Conservation (phyloP, 495 filamentous ascomycete species). For the Aspergillus sclerotioniger region DNA sequence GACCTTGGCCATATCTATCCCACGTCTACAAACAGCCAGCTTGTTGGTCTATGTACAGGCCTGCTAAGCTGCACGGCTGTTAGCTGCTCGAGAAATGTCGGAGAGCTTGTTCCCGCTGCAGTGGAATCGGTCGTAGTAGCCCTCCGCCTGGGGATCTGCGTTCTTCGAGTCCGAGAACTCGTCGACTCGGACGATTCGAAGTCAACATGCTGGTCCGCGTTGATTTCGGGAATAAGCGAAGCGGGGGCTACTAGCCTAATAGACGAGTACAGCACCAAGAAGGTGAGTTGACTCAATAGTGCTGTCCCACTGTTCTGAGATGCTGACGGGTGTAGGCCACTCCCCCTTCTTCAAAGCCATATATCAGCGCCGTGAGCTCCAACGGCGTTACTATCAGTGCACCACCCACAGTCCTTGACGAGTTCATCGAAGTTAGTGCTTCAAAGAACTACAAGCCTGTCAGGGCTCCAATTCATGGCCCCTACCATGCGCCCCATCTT, state of each 20-base stretch:
- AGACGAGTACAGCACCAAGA: conserved; percentile 60
- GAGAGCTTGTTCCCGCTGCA: conserved; percentile 63
- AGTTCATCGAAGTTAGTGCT: conserved; percentile 53
- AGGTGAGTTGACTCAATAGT: conserved; percentile 47
- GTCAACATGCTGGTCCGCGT: conserved; percentile 38
- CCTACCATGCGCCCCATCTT: conserved; percentile 78
- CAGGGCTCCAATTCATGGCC: conserved; percentile 70
- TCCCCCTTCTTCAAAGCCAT: conserved; percentile 60
- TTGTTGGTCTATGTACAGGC: conserved; percentile 65
- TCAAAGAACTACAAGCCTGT: conserved; percentile 56
- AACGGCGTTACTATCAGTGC: conserved; percentile 75
- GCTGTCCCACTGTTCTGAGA: conserved; percentile 36
- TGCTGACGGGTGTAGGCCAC: conserved; percentile 48
- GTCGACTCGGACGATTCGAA: conserved; percentile 27
- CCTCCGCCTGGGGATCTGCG: conserved; percentile 66
- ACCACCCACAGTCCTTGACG: conserved; percentile 62
- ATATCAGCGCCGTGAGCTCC: conserved; percentile 70
- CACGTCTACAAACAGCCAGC: conserved; percentile 42
- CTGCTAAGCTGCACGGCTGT: conserved; percentile 70
- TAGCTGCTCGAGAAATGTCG: conserved; percentile 63
- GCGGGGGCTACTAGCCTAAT: conserved; percentile 30
- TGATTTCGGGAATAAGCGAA: conserved; percentile 37
- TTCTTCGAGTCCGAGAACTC: conserved; percentile 39
- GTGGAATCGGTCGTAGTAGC: conserved; percentile 70
- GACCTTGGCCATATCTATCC: conserved; percentile 53